phyloP scores from a whole-genome alignment of 2,329 filamentous ascomycete species.

The Juglanconis sp. region DNA sequence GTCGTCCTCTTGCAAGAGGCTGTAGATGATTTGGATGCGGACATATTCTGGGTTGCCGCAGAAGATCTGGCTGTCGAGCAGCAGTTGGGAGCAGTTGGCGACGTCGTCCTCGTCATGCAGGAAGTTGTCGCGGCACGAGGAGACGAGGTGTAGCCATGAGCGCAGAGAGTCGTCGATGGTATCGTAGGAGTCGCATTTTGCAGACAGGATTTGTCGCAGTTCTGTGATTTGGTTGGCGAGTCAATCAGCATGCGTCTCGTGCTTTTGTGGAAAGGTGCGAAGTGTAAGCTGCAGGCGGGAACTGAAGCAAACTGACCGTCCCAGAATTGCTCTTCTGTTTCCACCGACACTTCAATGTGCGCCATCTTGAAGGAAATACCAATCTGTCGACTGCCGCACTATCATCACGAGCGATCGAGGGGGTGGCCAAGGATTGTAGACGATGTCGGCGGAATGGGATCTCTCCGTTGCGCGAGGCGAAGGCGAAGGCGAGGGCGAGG shows the following conservation, averaged over 20 bases:
- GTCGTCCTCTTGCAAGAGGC: constrained; percentile 86
- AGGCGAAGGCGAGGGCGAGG: neutral
- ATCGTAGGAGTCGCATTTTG: constrained; percentile 50
- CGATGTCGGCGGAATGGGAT: neutral
- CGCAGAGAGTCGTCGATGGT: constrained; percentile 81
- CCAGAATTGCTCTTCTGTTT: constrained; percentile 87
- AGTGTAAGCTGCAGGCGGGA: neutral
- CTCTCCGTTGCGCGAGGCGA: neutral
- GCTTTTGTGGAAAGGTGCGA: neutral
- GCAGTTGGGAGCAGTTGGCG: constrained; percentile 72
- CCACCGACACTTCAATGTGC: constrained; percentile 67
- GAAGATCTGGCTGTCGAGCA: constrained; percentile 76
- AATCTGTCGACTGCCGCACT: constrained; percentile 11
- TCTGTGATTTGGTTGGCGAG: constrained; percentile 32
- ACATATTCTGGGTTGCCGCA: constrained; percentile 76
- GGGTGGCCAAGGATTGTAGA: neutral
- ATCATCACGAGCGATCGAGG: constrained; percentile 15
- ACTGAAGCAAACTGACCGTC: constrained; percentile 54
- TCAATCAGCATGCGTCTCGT: neutral
- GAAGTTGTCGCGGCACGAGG: constrained; percentile 72
- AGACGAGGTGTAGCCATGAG: constrained; percentile 76
- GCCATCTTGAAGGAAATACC: constrained; percentile 39
- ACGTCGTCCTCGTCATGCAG: constrained; percentile 76
- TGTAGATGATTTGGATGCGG: constrained; percentile 87
- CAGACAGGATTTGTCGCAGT: constrained; percentile 44